These are phyloP conservation scores for Arachis hypogaea DNA, from an alignment of 306 rosid species.

Conservation along the genomic window DNA sequence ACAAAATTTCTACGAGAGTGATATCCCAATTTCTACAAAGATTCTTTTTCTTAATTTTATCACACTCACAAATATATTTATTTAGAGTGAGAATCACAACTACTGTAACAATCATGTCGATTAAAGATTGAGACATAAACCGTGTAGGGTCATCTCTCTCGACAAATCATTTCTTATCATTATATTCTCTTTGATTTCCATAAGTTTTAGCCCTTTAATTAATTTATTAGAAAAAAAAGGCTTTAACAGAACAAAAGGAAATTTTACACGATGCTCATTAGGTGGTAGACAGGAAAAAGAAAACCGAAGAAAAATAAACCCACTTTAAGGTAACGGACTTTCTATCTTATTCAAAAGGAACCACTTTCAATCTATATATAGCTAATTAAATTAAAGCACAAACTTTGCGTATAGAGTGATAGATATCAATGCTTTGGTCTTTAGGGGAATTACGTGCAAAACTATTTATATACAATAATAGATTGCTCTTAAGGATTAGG, in stretches of 20 bases:
- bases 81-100: slow-evolving; percentile 44
- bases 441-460: slow-evolving; percentile 34
- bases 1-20: slow-evolving; percentile 46
- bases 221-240: neutral
- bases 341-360: slow-evolving; percentile 30
- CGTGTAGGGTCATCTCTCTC: slow-evolving; percentile 41
- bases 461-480: too few relatives aligned
- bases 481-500: too few relatives aligned
- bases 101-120: slow-evolving; percentile 56
- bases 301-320: slow-evolving; percentile 32
- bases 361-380: slow-evolving; percentile 15
- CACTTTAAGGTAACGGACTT: slow-evolving; percentile 30
- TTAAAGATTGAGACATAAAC: slow-evolving; percentile 52
- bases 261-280: slow-evolving; percentile 47
- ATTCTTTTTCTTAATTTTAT: slow-evolving; percentile 39
- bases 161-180: slow-evolving; percentile 49
- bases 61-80: too few relatives aligned
- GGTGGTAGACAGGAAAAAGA: slow-evolving; percentile 46
- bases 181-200: slow-evolving; percentile 44
- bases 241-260: slow-evolving; percentile 39
- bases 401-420: neutral
- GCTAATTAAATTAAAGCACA: neutral
- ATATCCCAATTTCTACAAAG: slow-evolving; percentile 45
- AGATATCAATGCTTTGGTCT: slow-evolving; percentile 30
- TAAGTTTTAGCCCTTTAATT: slow-evolving; percentile 41